Percentiles rank a stretch among this genome's conserved stretches.
These are phyloP conservation scores for Boeremia lycopersici DNA, from an alignment of 2,329 filamentous ascomycete genomes.

Conservation along the genomic window DNA sequence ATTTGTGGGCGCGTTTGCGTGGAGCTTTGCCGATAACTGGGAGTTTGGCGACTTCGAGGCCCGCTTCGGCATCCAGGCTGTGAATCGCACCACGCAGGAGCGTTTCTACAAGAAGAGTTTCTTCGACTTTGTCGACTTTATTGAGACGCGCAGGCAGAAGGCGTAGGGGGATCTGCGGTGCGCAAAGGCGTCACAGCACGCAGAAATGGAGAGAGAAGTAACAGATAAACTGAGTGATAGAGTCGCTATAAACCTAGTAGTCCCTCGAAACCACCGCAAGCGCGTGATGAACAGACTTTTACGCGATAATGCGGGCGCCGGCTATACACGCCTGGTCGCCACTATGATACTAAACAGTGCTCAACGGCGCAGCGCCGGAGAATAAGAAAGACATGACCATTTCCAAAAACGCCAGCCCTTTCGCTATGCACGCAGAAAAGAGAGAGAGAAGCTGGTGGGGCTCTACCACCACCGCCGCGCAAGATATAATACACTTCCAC, in stretches of 20 bases:
- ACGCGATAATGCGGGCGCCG: constrained; percentile 3
- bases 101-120: constrained; percentile 63
- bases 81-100: constrained; percentile 60
- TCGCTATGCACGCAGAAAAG: constrained; percentile 20
- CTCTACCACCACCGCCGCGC: too few relatives aligned
- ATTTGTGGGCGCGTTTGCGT: constrained; percentile 61
- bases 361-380: constrained; percentile 8
- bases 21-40: constrained; percentile 61
- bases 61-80: constrained; percentile 63
- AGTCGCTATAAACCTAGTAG: too few relatives aligned
- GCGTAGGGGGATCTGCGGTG: neutral
- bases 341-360: constrained; percentile 3
- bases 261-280: too few relatives aligned
- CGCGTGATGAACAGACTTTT: constrained; percentile 5
- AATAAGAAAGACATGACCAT: neutral
- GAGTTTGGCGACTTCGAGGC: constrained; percentile 59
- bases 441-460: neutral
- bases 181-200: neutral
- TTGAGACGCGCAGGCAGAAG: constrained; percentile 35
- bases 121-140: constrained; percentile 63
- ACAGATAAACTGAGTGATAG: neutral
- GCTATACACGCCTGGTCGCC: constrained; percentile 8
- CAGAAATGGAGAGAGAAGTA: neutral
- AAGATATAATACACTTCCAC: neutral
- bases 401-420: constrained; percentile 8